Evolutionary conservation across 2,329 filamentous ascomycete genomes (phyloP).

Genomic region (Fusarium caatingaense): DNA sequence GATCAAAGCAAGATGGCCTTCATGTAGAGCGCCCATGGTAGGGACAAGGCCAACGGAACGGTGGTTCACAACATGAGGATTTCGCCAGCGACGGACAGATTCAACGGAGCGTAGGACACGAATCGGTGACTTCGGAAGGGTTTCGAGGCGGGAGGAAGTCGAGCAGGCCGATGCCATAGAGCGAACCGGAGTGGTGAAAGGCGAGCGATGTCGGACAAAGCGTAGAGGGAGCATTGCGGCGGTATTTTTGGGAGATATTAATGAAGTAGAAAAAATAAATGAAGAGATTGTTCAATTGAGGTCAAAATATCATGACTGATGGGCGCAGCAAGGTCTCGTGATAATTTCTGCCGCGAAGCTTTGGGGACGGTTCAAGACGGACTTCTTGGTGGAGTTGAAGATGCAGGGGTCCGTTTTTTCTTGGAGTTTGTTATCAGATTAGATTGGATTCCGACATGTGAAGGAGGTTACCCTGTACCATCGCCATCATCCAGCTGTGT

Average conservation of each 20-base stretch:
- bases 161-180: conserved; percentile 39
- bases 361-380: conserved; percentile 51
- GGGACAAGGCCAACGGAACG: conserved; percentile 88
- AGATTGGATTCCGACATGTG: conserved; percentile 10
- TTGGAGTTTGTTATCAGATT: conserved; percentile 29
- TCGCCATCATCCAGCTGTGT: background rate
- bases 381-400: conserved; percentile 28
- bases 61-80: conserved; percentile 71
- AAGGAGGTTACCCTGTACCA: conserved; percentile 26
- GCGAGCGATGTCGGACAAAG: conserved; percentile 33
- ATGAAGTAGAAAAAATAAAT: background rate
- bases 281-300: conserved; percentile 9
- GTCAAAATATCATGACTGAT: conserved; percentile 41
- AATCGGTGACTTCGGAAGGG: conserved; percentile 68
- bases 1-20: conserved; percentile 87
- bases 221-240: conserved; percentile 34
- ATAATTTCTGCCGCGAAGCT: conserved; percentile 63
- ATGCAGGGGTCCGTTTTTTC: conserved; percentile 23
- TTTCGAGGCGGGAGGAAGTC: conserved; percentile 52
- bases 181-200: conserved; percentile 33
- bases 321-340: conserved; percentile 50
- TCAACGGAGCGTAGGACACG: conserved; percentile 81
- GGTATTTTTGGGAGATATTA: background rate
- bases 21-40: conserved; percentile 97
- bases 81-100: conserved; percentile 76